Evolutionary conservation across 805 yeast species (phyloP), one percentile per base, ranked within the genome.

Genomic region (Wickerhamomyces bisporus): DNA sequence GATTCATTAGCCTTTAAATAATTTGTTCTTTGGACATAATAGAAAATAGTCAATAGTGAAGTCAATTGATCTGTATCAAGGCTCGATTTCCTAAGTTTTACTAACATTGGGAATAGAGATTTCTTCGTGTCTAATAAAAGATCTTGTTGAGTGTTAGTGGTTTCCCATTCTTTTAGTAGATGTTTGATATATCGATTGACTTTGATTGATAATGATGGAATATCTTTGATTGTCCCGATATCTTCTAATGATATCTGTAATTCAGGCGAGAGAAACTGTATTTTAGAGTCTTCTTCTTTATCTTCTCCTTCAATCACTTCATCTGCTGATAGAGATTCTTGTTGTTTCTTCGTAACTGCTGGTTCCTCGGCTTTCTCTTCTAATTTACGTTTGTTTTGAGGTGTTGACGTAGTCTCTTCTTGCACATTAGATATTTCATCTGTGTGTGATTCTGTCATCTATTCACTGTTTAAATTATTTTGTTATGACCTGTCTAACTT

Each of bases 1-100:
- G 79, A 67, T 50, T 85, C 86, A 42, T 74, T 74, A 5, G 91
- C 86, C 35, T 62, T 62, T 26, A 56, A 53, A 46, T 58, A 77
- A 26, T 77, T 70, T 13, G 57, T 51, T 10, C 61, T 52, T 57
- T 86, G 95, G n/a, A 84, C 38, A 49, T 79, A 70, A 45, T 71
- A 67, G 8, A 81, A 48, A 2, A 84, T 72, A 0, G 86, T 80
- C 3, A 79, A 63, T 24, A 87, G 58, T 1, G 84, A 71, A 0
- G 71, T 71, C 30, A 77, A 56, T 51, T 70, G 54, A 26, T 73
- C 74, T 1, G 36, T 20, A 2, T 60, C 54, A 1, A 79, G 44
- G 1, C 54, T 49, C 8, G 55, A 48, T 21, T 69, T 64, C 6
- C 86, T 65, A 16, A 87, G 64, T 42, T 66, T 62, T 3, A 77